A percentile compares a stretch with the other conserved stretches of the same genome.
These are phyloP conservation scores for Gossypium mustelinum DNA, from an alignment of 345 rosid genomes.

Conservation along the genomic window DNA sequence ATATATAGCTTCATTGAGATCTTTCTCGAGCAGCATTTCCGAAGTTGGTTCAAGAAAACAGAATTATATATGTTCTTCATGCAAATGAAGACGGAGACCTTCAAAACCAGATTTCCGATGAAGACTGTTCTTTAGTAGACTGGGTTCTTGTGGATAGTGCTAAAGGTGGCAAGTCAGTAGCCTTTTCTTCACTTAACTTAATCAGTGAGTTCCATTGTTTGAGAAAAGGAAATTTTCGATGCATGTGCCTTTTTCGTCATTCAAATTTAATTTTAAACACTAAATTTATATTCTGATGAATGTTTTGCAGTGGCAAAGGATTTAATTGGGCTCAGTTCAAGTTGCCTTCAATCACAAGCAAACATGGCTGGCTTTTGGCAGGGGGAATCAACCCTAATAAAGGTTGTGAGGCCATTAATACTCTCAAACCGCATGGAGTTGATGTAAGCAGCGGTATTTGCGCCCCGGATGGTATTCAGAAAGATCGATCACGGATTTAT, in stretches of 20 bases:
- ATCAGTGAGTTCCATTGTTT: background rate
- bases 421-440: slow-evolving; percentile 58
- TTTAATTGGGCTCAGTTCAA: slow-evolving; percentile 65
- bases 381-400: slow-evolving; percentile 75
- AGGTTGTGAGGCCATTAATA: slow-evolving; percentile 55
- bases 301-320: slow-evolving; percentile 72
- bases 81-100: slow-evolving; percentile 65
- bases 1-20: slow-evolving; percentile 71
- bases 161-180: slow-evolving; percentile 70
- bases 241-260: background rate
- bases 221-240: background rate
- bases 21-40: slow-evolving; percentile 62
- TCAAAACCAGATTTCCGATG: slow-evolving; percentile 57
- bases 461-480: slow-evolving; percentile 55
- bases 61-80: slow-evolving; percentile 71
- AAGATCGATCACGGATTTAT: slow-evolving; percentile 52
- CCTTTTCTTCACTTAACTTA: slow-evolving; percentile 1
- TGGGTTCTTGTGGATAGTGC: slow-evolving; percentile 90
- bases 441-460: slow-evolving; percentile 92
- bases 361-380: slow-evolving; percentile 79
- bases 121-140: slow-evolving; percentile 59
- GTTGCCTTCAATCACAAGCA: slow-evolving; percentile 67
- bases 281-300: background rate
- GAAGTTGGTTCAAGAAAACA: slow-evolving; percentile 37
- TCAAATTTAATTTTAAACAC: background rate